Conservation (phyloP, 495 filamentous ascomycete species). For the Glutinoglossum americanum region DNA sequence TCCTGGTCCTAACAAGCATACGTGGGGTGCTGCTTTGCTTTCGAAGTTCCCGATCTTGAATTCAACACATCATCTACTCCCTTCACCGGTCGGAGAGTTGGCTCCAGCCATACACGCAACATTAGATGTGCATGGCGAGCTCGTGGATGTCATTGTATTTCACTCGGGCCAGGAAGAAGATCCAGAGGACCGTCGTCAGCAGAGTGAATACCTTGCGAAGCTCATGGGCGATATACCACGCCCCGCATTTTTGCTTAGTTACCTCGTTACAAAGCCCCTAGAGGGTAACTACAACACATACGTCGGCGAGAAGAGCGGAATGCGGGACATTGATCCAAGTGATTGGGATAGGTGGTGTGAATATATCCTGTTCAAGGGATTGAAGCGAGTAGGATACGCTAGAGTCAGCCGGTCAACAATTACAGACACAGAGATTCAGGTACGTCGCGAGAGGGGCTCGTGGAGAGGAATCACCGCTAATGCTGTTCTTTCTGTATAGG, state of each 20-base stretch:
- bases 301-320: conserved; percentile 65
- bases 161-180: conserved; percentile 99
- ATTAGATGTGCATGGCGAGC: conserved; percentile 73
- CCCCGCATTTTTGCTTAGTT: conserved; percentile 69
- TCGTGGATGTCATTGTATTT: conserved; percentile 91
- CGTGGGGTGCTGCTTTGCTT: conserved; percentile 82
- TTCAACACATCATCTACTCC: conserved; percentile 86
- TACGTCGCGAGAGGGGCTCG: conserved; percentile 15
- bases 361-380: conserved; percentile 86
- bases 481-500: conserved; percentile 21
- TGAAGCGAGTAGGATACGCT: conserved; percentile 76
- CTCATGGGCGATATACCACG: conserved; percentile 69
- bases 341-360: conserved; percentile 99
- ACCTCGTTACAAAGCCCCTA: conserved; percentile 75
- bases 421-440: conserved; percentile 94
- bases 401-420: conserved; percentile 74
- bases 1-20: conserved; percentile 96
- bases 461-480: neutral
- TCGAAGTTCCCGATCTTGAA: conserved; percentile 97
- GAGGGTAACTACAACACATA: conserved; percentile 96
- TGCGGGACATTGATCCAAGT: conserved; percentile 83
- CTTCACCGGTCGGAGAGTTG: conserved; percentile 81
- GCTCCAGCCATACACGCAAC: conserved; percentile 94
- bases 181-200: conserved; percentile 73
- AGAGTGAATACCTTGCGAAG: conserved; percentile 68